A percentile compares a stretch with the other conserved stretches of the same genome.
Evolutionary conservation across 1,284 basidiomycete species (phyloP).

Genomic region (Salmacisia buchloeana): DNA sequence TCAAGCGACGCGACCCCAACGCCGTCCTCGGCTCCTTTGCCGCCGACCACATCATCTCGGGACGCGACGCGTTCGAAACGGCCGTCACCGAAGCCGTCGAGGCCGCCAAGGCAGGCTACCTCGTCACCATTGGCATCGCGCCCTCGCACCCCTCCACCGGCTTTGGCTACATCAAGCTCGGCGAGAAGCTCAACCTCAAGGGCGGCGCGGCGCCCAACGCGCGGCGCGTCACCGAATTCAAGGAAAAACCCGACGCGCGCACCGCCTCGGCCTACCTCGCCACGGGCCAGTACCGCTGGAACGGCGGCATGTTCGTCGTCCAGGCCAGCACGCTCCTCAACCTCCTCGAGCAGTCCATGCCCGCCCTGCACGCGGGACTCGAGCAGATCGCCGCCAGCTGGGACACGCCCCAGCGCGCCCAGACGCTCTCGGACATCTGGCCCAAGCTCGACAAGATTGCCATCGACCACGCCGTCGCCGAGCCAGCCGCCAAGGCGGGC

Average conservation of each 20-base stretch:
- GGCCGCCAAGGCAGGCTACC: conserved; percentile 44
- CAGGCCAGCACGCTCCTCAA: conserved; percentile 41
- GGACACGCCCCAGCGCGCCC: conserved; percentile 22
- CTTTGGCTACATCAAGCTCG: conserved; percentile 51
- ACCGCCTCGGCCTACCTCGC: conserved; percentile 45
- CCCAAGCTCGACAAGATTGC: conserved; percentile 47
- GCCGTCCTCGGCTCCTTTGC: conserved; percentile 49
- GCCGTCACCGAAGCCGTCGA: conserved; percentile 48
- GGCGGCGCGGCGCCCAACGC: conserved; percentile 43
- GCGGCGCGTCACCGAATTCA: conserved; percentile 46
- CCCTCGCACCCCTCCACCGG: conserved; percentile 48
- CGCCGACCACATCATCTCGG: conserved; percentile 49
- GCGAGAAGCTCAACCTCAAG: conserved; percentile 28
- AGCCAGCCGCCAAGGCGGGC: conserved; percentile 45
- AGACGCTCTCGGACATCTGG: conserved; percentile 39
- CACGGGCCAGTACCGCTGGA: conserved; percentile 50
- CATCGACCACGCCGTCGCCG: conserved; percentile 50
- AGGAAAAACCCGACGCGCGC: conserved; percentile 50
- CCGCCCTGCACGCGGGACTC: conserved; percentile 43
- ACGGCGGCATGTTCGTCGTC: conserved; percentile 51
- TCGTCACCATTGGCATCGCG: conserved; percentile 50
- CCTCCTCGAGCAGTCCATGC: conserved; percentile 36
- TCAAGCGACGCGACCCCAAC: conserved; percentile 41
- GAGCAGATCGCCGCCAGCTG: conserved; percentile 38
- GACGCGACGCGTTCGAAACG: conserved; percentile 47